Conservation (phyloP, 2,329 filamentous ascomycete species). For the Escovopsis sp. region DNA sequence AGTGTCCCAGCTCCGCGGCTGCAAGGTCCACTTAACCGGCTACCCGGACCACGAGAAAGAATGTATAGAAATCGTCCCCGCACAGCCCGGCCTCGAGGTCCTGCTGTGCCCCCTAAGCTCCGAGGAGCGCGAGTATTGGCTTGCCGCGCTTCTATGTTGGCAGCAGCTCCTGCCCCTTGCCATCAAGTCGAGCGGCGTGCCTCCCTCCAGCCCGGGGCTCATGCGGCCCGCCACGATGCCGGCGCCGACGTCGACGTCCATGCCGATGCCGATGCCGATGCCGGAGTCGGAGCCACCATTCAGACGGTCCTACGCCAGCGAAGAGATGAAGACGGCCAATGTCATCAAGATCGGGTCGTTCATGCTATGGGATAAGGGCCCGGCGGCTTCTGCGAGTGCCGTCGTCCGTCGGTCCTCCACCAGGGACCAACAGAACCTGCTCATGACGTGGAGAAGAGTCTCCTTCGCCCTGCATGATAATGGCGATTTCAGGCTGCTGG, state of each 20-base stretch:
- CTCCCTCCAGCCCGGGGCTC: slow-evolving; percentile 18
- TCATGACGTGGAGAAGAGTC: slow-evolving; percentile 67
- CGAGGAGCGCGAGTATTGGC: slow-evolving; percentile 63
- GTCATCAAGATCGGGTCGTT: slow-evolving; percentile 95
- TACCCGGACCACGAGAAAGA: slow-evolving; percentile 27
- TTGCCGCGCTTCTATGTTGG: slow-evolving; percentile 70
- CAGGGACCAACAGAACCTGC: slow-evolving; percentile 36
- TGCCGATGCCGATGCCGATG: no score
- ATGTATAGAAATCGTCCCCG: slow-evolving; percentile 38
- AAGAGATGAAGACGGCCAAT: slow-evolving; percentile 30
- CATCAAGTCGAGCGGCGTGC: slow-evolving; percentile 35
- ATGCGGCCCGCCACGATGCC: slow-evolving; percentile 21
- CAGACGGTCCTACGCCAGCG: slow-evolving; percentile 22
- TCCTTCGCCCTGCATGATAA: slow-evolving; percentile 93
- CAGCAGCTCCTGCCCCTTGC: slow-evolving; percentile 54
- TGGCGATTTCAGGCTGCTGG: slow-evolving; percentile 81
- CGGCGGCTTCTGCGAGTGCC: slow-evolving; percentile 37
- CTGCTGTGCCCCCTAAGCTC: slow-evolving; percentile 48
- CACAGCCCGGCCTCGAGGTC: slow-evolving; percentile 43
- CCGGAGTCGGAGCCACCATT: slow-evolving; percentile 13
- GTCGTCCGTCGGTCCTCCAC: slow-evolving; percentile 44
- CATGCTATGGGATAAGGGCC: slow-evolving; percentile 76
- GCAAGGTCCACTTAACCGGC: slow-evolving; percentile 47
- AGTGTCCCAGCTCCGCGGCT: slow-evolving; percentile 61
- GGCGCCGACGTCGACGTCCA: no score